Evolutionary conservation across 164 flowering plant genomes (phyloP), one percentile per base, ranked within the genome.

Genomic region (Cinnamomum chago): DNA sequence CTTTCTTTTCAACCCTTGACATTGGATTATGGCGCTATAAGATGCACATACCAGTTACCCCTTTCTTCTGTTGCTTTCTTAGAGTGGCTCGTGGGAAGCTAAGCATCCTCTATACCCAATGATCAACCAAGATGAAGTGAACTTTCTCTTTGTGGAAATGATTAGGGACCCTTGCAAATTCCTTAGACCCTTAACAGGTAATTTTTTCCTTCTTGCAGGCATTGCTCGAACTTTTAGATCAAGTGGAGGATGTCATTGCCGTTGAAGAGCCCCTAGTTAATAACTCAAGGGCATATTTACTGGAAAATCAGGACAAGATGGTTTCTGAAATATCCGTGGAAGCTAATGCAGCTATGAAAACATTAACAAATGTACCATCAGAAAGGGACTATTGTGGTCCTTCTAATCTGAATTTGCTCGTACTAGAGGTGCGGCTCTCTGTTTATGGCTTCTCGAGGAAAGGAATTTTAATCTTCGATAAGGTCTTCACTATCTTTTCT

Each of bases 161-260:
- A 55, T 20, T 40, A 55, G n/a, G 17, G n/a, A 55, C 60, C 60
- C 60, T 55, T 55, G 18, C 60, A 55, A 55, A 20, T 55, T 55
- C 24, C 13, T 11, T 22, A 64, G 28, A 40, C 47, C 66, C 24
- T 0, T 64, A 7, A 64, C 28, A 11, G 14, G 6, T 28, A 28
- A 50, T n/a, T 6, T 15, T 10, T n/a, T 27, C n/a, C 14, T 76
- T 27, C 17, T 25, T 75, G 6, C 78, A 95, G 99, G 94, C 97
- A 69, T 79, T 95, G 82, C 89, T 95, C 78, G 98, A 95, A 70
- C 95, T 95, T 66, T 79, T 95, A 70, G 97, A 95, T 85, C 97
- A 95, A 88, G 98, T 95, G 50, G 97, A 89, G 81, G 93, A 90
- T 89, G 99, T 82, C 73, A 90, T 95, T 70, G 78, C 92, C 70